phyloP scores from a whole-genome alignment of 2,329 filamentous ascomycete genomes.

The Boeremia lycopersici region DNA sequence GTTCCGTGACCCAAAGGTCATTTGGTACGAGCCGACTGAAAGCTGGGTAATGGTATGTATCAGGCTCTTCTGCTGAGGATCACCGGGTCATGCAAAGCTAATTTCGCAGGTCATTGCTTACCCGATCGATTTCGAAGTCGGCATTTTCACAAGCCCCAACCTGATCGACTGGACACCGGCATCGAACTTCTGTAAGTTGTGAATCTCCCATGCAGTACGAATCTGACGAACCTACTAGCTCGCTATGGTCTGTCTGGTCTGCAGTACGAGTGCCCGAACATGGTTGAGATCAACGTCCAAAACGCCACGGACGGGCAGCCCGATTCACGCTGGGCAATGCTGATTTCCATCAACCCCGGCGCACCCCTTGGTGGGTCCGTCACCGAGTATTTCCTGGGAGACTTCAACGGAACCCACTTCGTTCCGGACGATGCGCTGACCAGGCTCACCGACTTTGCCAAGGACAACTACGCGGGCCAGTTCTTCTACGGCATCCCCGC shows the following conservation, averaged over 20 bases:
- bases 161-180: constrained; percentile 63
- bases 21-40: constrained; percentile 33
- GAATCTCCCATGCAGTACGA: neutral
- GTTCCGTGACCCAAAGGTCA: constrained; percentile 71
- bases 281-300: constrained; percentile 61
- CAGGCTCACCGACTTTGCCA: constrained; percentile 55
- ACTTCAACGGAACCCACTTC: constrained; percentile 70
- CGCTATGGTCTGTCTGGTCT: constrained; percentile 57
- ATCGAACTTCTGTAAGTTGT: constrained; percentile 60
- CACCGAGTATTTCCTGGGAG: constrained; percentile 62
- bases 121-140: constrained; percentile 61
- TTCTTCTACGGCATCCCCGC: constrained; percentile 56
- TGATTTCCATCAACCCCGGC: constrained; percentile 63
- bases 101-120: constrained; percentile 58
- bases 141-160: constrained; percentile 66
- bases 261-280: constrained; percentile 69
- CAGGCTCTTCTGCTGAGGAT: neutral
- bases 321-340: constrained; percentile 53
- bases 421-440: constrained; percentile 51
- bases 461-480: constrained; percentile 64
- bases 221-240: neutral
- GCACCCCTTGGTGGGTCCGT: constrained; percentile 63
- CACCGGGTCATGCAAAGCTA: neutral
- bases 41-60: constrained; percentile 53
- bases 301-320: constrained; percentile 41